Conservation (phyloP, 176 grass and related monocot genomes). For the Elymus sibiricus region DNA sequence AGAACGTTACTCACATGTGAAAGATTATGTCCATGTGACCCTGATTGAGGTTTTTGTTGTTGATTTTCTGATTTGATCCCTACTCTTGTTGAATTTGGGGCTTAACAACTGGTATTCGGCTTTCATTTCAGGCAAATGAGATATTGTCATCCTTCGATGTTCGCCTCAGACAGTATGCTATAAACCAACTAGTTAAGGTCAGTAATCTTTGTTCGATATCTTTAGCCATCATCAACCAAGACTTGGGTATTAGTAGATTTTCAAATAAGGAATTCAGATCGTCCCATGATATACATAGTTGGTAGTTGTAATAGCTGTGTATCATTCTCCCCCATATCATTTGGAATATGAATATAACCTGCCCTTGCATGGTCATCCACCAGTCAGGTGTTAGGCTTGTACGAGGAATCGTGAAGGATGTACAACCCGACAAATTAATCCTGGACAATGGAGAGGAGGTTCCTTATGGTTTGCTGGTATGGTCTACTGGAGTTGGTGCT, state of each 20-base stretch:
- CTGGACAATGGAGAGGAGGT: slow-evolving; percentile 85
- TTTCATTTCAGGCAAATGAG: slow-evolving; percentile 82
- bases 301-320: neutral
- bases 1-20: slow-evolving; percentile 86
- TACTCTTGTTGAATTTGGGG: neutral
- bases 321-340: slow-evolving; percentile 4
- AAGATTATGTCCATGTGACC: slow-evolving; percentile 92
- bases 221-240: neutral
- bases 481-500: slow-evolving; percentile 96
- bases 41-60: slow-evolving; percentile 79
- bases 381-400: slow-evolving; percentile 95
- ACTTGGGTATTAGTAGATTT: neutral
- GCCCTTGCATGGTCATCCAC: neutral
- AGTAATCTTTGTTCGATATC: neutral
- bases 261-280: slow-evolving; percentile 2
- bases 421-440: slow-evolving; percentile 73
- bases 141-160: slow-evolving; percentile 95
- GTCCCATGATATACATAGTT: neutral
- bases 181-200: slow-evolving; percentile 85
- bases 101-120: neutral
- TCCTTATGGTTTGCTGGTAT: slow-evolving; percentile 90
- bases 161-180: slow-evolving; percentile 91
- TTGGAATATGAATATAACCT: neutral
- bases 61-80: slow-evolving; percentile 5
- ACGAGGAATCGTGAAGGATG: slow-evolving; percentile 80